Base-by-base conservation (phyloP, 306 rosid genomes). In the Fagus crenata region DNA sequence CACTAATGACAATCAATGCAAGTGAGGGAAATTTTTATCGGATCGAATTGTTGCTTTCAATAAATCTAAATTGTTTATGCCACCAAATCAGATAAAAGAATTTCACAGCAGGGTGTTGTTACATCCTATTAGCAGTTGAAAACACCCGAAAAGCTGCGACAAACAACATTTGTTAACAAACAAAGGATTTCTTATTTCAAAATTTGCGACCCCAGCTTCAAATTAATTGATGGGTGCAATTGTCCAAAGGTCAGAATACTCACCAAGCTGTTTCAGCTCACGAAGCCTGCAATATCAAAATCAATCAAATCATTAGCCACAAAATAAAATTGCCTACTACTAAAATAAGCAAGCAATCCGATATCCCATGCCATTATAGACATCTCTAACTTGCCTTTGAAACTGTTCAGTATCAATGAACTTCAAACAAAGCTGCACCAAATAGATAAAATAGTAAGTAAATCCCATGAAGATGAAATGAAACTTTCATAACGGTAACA, bases 201-300 rank as follows among this genome's bases (percentile, higher is more conserved):
- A 32, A 5, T 61, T 59, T 6, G 49, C 70, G 49, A 31, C 11
- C 18, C 53, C 31, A 39, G 39, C 9, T 67, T 49, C 3, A 53
- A 53, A 60, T 15, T n/a, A 8, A 42, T 78, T 13, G 33, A 71
- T 40, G 42, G 36, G 73, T 22, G 37, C 73, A 82, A 59, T 40
- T 2, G 1, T 37, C 14, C 73, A 82, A 59, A 49, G 3, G 1
- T 37, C 14, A 68, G 11, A 54, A 71, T 14, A 88, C 96, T 88
- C 84, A 90, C 98, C 98, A 0, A 95, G 93, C 82, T 95, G 98
- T 65, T 95, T 95, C 87, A 95, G 83, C 7, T 95, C 98, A 15
- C 98, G 92, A 88, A 95, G 98, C 92, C 98, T 92, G 89, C 67
- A 81, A 77, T 42, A 82, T 11, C 14, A 1, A 37, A 43, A 74